Evolutionary conservation across 371 early-diverging fungal genomes (phyloP).

Genomic region (Capillidium rhysosporum): DNA sequence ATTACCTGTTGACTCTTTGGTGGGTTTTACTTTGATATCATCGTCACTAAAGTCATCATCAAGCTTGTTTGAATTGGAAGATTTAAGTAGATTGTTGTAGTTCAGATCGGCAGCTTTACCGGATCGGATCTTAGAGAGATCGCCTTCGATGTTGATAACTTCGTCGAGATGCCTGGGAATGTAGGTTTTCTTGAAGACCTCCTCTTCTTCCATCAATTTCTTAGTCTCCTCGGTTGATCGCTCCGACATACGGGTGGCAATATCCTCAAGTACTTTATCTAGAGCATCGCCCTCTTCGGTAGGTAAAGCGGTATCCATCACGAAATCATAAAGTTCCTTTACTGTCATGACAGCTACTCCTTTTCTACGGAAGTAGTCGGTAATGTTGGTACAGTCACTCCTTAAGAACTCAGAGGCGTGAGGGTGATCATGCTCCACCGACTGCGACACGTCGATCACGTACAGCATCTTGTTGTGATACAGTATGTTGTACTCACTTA

Average conservation of each 20-base stretch:
- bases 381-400: slow-evolving; percentile 92
- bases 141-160: slow-evolving; percentile 73
- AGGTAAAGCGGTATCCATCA: slow-evolving; percentile 40
- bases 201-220: slow-evolving; percentile 37
- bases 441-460: slow-evolving; percentile 98
- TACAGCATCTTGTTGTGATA: slow-evolving; percentile 66
- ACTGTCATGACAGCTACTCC: slow-evolving; percentile 62
- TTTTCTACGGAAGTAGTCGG: slow-evolving; percentile 79
- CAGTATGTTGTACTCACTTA: slow-evolving; percentile 97
- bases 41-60: background rate
- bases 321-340: slow-evolving; percentile 79
- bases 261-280: slow-evolving; percentile 21
- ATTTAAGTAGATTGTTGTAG: background rate
- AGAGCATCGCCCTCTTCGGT: slow-evolving; percentile 34
- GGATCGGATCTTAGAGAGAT: slow-evolving; percentile 44
- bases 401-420: slow-evolving; percentile 94
- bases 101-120: slow-evolving; percentile 49
- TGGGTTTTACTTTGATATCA: background rate
- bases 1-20: background rate
- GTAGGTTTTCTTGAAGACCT: slow-evolving; percentile 76
- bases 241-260: slow-evolving; percentile 7
- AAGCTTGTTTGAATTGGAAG: background rate
- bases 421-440: slow-evolving; percentile 98
- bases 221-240: slow-evolving; percentile 15
- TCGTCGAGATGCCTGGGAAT: slow-evolving; percentile 86